Base-by-base conservation (phyloP, 1,284 basidiomycete genomes). In the Tilletia horrida region DNA sequence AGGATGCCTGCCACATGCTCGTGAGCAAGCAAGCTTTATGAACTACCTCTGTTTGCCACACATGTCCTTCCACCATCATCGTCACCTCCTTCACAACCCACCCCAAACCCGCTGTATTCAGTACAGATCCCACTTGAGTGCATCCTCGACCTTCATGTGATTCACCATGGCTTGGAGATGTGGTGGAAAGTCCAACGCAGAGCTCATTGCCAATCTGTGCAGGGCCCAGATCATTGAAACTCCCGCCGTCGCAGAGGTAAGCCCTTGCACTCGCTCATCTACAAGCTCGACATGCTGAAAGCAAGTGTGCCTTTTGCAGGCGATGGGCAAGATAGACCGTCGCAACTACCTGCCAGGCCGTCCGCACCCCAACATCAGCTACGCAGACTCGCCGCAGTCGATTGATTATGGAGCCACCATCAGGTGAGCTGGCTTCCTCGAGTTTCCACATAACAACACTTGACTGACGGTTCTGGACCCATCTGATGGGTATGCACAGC, bases 361-460 rank as follows among this genome's bases (percentile, higher is more conserved):
- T 52, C 47, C 48, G 9, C 27, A 4, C 1, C 35, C 27, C 4
- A 8, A 31, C 13, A 35, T 59, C 2, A 73, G 91, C 2, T 94
- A 94, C 71, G 83, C 87, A 35, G 92, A 94, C 77, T 87, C 88
- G 0, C 92, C 92, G 18, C 89, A 91, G 88, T 89, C 85, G 9
- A 93, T 92, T 65, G 89, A 89, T 2, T 85, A 89, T 73, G 88
- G 87, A 14, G 92, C 92, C 23, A 95, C 92, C 0, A 93, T 94
- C 70, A 90, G 89, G 61, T 93, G 92, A 0, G 92, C 92, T 2
- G 92, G 94, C 80, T 94, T 93, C 91, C 21, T 61, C 6, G 45
- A 18, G 45, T 16, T 48, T 7, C 6, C 18, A 45, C 21, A 47
- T 21, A 43, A 55, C 3, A 14, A 23, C 23, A 4, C n/a, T 11